A percentile compares a stretch with the other conserved stretches of the same genome.
These are phyloP conservation scores for Alternaria atra DNA, from an alignment of 2,329 filamentous ascomycete species.

Conservation along the genomic window DNA sequence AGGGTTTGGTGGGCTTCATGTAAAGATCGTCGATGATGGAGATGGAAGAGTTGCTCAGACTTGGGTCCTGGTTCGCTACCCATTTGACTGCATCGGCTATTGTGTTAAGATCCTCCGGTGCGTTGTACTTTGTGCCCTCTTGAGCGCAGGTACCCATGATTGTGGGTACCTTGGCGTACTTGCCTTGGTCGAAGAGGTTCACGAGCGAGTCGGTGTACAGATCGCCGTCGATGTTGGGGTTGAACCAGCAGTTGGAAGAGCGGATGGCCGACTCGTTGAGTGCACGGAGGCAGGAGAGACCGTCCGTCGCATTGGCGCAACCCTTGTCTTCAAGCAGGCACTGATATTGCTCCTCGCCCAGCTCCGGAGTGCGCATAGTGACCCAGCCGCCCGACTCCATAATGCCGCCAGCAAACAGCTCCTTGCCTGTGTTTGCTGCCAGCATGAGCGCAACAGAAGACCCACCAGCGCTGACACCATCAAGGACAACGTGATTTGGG, in stretches of 20 bases:
- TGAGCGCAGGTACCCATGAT: constrained; percentile 68
- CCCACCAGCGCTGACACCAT: constrained; percentile 74
- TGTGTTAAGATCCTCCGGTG: constrained; percentile 60
- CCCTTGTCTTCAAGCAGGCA: constrained; percentile 60
- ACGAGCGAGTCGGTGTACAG: constrained; percentile 63
- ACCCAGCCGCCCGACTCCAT: constrained; percentile 65
- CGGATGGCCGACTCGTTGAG: constrained; percentile 58
- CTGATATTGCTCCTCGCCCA: constrained; percentile 63
- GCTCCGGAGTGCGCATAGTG: constrained; percentile 57
- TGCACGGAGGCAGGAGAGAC: constrained; percentile 59
- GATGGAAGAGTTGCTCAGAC: constrained; percentile 62
- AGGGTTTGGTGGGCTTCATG: constrained; percentile 54
- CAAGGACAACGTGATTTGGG: constrained; percentile 72
- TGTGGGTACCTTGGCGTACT: constrained; percentile 62
- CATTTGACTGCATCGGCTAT: constrained; percentile 63
- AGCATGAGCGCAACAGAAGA: constrained; percentile 40
- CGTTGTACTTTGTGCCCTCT: constrained; percentile 69
- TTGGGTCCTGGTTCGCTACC: constrained; percentile 66
- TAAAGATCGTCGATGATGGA: constrained; percentile 64
- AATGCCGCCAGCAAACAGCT: constrained; percentile 63
- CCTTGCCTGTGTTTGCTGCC: constrained; percentile 52
- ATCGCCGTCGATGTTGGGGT: constrained; percentile 61
- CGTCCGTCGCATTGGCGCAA: constrained; percentile 53
- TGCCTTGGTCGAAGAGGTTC: constrained; percentile 57
- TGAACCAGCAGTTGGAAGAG: constrained; percentile 53